Percentiles rank a stretch among this genome's conserved stretches.
Conservation (phyloP, 768 basidiomycete species). For the Rossbeevera mucosa region DNA sequence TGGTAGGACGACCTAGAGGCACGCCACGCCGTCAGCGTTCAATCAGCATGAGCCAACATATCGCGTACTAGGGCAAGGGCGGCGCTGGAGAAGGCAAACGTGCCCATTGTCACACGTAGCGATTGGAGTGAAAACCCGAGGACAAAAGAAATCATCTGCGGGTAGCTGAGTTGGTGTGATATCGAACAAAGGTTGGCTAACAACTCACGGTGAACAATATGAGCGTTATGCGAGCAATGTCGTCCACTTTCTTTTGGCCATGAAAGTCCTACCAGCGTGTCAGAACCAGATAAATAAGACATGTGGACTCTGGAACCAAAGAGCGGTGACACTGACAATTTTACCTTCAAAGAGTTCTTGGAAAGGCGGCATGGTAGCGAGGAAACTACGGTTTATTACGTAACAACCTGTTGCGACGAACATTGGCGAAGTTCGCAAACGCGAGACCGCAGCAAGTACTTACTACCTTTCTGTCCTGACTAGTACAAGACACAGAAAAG, state of each 20-base stretch:
- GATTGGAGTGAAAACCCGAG: conserved; percentile 29
- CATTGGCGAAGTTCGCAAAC: too few relatives aligned
- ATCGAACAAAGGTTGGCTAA: not conserved
- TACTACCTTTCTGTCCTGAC: too few relatives aligned
- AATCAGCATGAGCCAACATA: too few relatives aligned
- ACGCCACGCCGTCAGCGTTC: conserved; percentile 1
- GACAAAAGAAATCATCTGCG: conserved; percentile 28
- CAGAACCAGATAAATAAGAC: conserved; percentile 6
- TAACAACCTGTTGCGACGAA: conserved; percentile 4
- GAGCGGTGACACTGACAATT: conserved; percentile 20
- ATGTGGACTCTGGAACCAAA: not conserved
- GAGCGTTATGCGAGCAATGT: conserved; percentile 21
- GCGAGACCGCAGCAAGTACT: too few relatives aligned
- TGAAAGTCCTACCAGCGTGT: conserved; percentile 28
- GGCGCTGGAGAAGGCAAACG: conserved; percentile 19
- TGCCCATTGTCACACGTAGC: conserved; percentile 22
- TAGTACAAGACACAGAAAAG: not conserved
- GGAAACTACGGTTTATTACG: conserved; percentile 6
- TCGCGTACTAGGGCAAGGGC: conserved; percentile 19
- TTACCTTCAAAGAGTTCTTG: conserved; percentile 28
- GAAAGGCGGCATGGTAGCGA: conserved; percentile 19
- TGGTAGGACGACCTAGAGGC: conserved; percentile 51
- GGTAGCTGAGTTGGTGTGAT: not conserved
- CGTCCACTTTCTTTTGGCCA: conserved; percentile 27
- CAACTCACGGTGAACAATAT: conserved; percentile 23